A percentile compares a stretch with the other conserved stretches of the same genome.
These are phyloP conservation scores for Pythium dissimile DNA, from an alignment of 352 stramenopile genomes.

Conservation along the genomic window DNA sequence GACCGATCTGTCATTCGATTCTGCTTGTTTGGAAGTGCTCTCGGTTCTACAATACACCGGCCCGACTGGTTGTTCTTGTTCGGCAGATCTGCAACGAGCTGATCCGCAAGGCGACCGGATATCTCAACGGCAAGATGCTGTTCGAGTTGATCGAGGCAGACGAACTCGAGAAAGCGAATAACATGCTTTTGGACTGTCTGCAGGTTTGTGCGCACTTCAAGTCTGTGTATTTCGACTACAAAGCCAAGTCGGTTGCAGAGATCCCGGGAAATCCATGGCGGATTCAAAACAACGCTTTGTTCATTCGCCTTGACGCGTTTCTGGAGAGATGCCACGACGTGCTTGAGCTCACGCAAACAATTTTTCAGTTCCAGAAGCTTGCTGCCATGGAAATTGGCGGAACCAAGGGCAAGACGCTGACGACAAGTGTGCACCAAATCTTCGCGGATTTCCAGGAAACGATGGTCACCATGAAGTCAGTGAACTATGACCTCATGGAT, in stretches of 20 bases:
- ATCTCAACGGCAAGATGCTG: constrained; percentile 69
- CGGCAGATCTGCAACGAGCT: constrained; percentile 89
- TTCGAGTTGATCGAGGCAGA: constrained; percentile 82
- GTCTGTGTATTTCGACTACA: constrained; percentile 92
- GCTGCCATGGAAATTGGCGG: constrained; percentile 87
- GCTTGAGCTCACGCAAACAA: constrained; percentile 86
- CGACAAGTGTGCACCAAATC: constrained; percentile 88
- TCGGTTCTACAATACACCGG: constrained; percentile 89
- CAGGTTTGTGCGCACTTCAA: constrained; percentile 89
- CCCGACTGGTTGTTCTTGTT: constrained; percentile 84
- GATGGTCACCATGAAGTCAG: constrained; percentile 64
- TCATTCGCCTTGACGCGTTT: constrained; percentile 88
- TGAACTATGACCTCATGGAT: constrained; percentile 89
- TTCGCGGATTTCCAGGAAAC: constrained; percentile 84
- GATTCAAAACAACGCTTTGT: constrained; percentile 91
- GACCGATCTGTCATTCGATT: constrained; percentile 84
- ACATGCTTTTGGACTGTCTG: constrained; percentile 68
- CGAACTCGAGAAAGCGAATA: constrained; percentile 64
- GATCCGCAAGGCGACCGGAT: constrained; percentile 68
- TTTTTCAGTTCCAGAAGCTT: constrained; percentile 88
- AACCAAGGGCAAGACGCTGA: constrained; percentile 91
- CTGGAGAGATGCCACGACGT: constrained; percentile 91
- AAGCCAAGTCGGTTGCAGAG: constrained; percentile 75
- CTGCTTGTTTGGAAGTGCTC: constrained; percentile 90
- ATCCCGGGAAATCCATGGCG: constrained; percentile 86